Percentiles rank a stretch among this genome's conserved stretches.
These are phyloP conservation scores for Guadua angustifolia DNA, from an alignment of 176 grass and related monocot genomes.

Conservation along the genomic window DNA sequence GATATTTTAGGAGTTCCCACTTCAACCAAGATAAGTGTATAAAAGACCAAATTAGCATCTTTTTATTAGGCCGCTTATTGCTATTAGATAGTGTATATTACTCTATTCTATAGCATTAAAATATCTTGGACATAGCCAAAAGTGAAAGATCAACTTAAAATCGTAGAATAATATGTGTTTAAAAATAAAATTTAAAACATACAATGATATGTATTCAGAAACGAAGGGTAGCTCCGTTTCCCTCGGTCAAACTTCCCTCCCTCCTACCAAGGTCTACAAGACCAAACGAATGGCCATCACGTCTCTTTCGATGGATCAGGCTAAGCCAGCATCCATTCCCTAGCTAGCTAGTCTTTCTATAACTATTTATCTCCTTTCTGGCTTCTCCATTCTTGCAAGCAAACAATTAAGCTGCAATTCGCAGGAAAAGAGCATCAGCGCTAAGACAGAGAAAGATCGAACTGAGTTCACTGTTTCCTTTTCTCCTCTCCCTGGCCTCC, in stretches of 20 bases:
- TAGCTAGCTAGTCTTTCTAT: not conserved
- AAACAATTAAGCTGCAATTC: not conserved
- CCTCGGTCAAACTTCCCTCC: conserved; percentile 55
- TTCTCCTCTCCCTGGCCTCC: not conserved
- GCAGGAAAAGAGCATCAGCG: not conserved
- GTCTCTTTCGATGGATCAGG: not conserved
- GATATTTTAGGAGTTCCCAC: too few relatives aligned
- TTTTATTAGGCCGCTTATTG: too few relatives aligned
- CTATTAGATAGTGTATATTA: too few relatives aligned
- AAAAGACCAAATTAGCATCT: too few relatives aligned
- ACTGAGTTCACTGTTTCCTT: not conserved
- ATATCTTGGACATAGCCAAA: too few relatives aligned
- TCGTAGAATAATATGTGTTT: too few relatives aligned
- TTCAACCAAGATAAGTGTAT: too few relatives aligned
- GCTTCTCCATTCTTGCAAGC: not conserved
- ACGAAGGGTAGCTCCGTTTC: conserved; percentile 24
- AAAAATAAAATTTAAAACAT: too few relatives aligned
- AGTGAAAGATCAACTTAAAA: too few relatives aligned
- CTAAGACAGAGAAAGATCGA: not conserved
- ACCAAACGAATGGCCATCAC: not conserved
- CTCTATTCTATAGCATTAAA: too few relatives aligned
- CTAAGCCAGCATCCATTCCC: not conserved
- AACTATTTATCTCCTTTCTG: not conserved
- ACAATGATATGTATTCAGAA: too few relatives aligned
- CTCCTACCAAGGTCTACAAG: conserved; percentile 16